Evolutionary conservation across 2,329 filamentous ascomycete genomes (phyloP).

Genomic region (Thielaviopsis ethacetica): DNA sequence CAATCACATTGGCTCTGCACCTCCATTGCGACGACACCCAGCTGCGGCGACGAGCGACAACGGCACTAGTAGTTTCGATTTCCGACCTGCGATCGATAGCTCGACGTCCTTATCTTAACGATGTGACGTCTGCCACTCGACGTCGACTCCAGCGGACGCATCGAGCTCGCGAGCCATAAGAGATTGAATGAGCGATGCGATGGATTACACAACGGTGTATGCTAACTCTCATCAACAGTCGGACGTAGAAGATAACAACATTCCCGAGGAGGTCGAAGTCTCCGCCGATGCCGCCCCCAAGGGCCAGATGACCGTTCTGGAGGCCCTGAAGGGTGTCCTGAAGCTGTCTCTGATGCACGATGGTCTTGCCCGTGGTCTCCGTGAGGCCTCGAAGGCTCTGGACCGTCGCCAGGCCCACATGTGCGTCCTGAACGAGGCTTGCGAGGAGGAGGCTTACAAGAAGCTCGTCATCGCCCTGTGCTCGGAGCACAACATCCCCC

Average conservation of each 20-base stretch:
- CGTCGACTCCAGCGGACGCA: not conserved
- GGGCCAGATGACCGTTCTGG: slow-evolving; percentile 93
- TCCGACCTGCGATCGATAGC: not conserved
- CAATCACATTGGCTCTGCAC: not conserved
- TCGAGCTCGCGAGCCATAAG: not conserved
- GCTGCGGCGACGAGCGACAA: not conserved
- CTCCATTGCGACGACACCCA: not conserved
- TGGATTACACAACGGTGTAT: not conserved
- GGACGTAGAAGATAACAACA: slow-evolving; percentile 99
- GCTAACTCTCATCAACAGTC: slow-evolving; percentile 40
- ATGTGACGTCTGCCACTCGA: not conserved
- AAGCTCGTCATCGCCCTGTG: slow-evolving; percentile 98
- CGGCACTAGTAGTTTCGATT: not conserved
- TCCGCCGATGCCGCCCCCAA: slow-evolving; percentile 74
- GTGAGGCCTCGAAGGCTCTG: slow-evolving; percentile 96
- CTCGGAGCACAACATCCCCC: slow-evolving; percentile 98
- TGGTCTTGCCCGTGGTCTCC: slow-evolving; percentile 93
- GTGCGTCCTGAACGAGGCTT: slow-evolving; percentile 99
- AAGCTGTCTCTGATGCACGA: slow-evolving; percentile 99
- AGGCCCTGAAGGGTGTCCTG: slow-evolving; percentile 96
- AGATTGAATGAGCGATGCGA: not conserved
- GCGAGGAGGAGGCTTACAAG: slow-evolving; percentile 99
- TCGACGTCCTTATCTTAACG: not conserved
- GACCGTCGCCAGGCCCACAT: slow-evolving; percentile 98
- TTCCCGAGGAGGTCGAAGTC: slow-evolving; percentile 91